These are phyloP conservation scores for Sphagnum fallax DNA, from an alignment of 228 moss, liverwort and hornwort genomes.

Conservation along the genomic window DNA sequence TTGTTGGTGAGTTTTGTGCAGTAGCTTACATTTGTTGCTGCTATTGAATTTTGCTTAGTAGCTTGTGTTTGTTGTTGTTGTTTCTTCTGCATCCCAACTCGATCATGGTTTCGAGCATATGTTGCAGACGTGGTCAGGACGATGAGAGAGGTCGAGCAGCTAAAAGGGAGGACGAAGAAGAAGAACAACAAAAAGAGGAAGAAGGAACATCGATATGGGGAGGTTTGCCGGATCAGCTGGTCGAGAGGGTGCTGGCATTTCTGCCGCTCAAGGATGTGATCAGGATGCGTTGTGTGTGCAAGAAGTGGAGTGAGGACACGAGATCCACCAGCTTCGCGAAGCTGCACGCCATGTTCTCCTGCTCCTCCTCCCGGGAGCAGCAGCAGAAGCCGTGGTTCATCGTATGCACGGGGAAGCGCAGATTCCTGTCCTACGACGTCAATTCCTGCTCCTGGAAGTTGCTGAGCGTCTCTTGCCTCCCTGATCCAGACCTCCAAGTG, in stretches of 20 bases:
- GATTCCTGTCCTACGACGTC: slow-evolving; percentile 23
- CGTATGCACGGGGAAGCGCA: slow-evolving; percentile 20
- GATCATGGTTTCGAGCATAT: too few species aligned
- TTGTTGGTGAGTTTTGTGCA: too few species aligned
- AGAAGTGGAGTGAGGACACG: slow-evolving; percentile 19
- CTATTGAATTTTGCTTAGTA: too few species aligned
- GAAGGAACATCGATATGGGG: slow-evolving; percentile 11
- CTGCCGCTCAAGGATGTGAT: slow-evolving; percentile 19
- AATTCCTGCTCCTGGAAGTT: slow-evolving; percentile 20
- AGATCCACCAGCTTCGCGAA: slow-evolving; percentile 6
- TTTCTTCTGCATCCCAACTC: too few species aligned
- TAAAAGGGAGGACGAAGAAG: too few species aligned
- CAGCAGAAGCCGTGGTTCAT: slow-evolving; percentile 28
- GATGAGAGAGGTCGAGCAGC: too few species aligned
- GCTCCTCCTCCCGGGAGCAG: neutral
- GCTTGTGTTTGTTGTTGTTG: too few species aligned
- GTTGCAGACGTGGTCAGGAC: too few species aligned
- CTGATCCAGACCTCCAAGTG: slow-evolving; percentile 31
- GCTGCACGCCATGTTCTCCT: slow-evolving; percentile 17
- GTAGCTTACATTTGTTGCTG: too few species aligned
- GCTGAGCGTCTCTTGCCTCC: slow-evolving; percentile 17
- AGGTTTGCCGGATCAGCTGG: slow-evolving; percentile 12
- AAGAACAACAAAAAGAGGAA: neutral
- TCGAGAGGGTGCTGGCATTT: slow-evolving; percentile 14
- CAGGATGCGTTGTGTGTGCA: slow-evolving; percentile 26